Percentiles rank a stretch among this genome's conserved stretches.
phyloP scores from a whole-genome alignment of 306 rosid species.

The Fagus crenata region DNA sequence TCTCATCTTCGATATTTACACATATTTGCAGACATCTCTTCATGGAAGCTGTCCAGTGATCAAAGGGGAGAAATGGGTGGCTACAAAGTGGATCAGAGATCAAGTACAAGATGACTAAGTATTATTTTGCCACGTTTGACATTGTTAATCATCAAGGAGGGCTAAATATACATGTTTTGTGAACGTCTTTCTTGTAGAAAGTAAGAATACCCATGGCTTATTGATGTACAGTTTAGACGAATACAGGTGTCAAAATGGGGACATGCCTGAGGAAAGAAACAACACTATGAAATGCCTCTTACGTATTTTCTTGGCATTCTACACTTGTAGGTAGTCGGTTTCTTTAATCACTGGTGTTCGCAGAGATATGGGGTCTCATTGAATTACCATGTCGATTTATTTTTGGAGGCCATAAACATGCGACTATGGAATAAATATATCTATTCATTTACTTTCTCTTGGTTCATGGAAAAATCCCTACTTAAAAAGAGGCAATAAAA shows the following conservation, averaged over 20 bases:
- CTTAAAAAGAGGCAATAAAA: background rate
- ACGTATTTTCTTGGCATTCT: background rate
- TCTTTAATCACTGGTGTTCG: background rate
- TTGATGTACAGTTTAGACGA: constrained; percentile 2
- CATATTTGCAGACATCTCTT: constrained; percentile 54
- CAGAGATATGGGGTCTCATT: no score
- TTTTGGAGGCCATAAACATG: background rate
- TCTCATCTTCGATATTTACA: constrained; percentile 7
- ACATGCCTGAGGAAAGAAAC: background rate
- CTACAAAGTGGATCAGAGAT: constrained; percentile 66
- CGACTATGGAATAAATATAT: background rate
- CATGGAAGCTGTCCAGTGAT: constrained; percentile 76
- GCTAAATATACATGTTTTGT: background rate
- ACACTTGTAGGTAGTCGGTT: background rate
- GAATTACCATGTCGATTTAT: no score
- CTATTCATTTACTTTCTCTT: no score
- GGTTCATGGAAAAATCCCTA: background rate
- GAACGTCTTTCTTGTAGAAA: background rate
- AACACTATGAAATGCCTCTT: background rate
- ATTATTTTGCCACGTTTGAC: background rate
- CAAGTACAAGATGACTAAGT: constrained; percentile 28
- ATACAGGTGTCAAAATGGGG: background rate
- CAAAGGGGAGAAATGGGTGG: constrained; percentile 72
- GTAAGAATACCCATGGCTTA: background rate
- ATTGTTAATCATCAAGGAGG: background rate